These are phyloP conservation scores for Daldinia childiae DNA, from an alignment of 495 filamentous ascomycete genomes.

Conservation along the genomic window DNA sequence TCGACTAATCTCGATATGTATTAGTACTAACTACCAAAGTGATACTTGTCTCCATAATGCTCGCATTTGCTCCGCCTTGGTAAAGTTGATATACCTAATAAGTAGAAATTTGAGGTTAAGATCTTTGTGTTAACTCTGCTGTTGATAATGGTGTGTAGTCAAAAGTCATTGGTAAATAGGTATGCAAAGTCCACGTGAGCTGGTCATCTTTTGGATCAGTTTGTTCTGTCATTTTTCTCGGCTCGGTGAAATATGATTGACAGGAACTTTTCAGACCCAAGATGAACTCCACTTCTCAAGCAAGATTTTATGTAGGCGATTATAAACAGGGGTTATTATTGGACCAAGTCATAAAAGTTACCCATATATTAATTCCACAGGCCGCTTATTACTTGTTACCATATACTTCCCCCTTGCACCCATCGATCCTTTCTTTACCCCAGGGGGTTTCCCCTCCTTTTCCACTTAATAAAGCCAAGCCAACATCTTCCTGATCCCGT, in stretches of 20 bases:
- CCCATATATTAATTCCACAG: constrained; percentile 12
- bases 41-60: constrained; percentile 6
- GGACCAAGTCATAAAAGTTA: constrained; percentile 11
- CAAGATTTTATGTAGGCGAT: constrained; percentile 8
- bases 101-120: constrained; percentile 3
- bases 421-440: constrained; percentile 2
- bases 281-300: constrained; percentile 20
- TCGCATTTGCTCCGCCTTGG: not conserved
- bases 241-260: constrained; percentile 37
- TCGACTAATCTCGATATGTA: constrained; percentile 19
- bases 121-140: constrained; percentile 1
- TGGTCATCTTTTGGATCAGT: not conserved
- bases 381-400: constrained; percentile 11
- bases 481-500: constrained; percentile 2
- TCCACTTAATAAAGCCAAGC: constrained; percentile 38
- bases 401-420: not conserved
- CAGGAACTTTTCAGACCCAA: constrained; percentile 16
- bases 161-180: not conserved
- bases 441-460: constrained; percentile 36
- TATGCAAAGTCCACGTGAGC: constrained; percentile 8
- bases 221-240: not conserved
- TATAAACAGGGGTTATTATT: constrained; percentile 9
- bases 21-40: not conserved
- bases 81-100: not conserved
- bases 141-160: not conserved